Percentiles rank a stretch among this genome's conserved stretches.
These are phyloP conservation scores for Boletus fagicola DNA, from an alignment of 768 basidiomycete species.

Conservation along the genomic window DNA sequence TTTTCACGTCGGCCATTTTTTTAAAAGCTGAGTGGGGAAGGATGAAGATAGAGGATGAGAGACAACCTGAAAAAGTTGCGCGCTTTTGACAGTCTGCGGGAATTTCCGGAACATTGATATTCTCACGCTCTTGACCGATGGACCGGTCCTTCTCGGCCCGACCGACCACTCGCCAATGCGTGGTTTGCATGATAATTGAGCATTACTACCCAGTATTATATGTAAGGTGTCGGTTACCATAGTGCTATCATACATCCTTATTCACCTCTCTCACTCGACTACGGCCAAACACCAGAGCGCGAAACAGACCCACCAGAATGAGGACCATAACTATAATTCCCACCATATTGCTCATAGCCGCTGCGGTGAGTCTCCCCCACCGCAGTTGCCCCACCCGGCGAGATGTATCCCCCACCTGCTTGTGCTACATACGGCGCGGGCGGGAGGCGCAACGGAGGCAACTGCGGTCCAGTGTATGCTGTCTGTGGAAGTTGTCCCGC, in stretches of 20 bases:
- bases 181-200: background rate
- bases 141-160: background rate
- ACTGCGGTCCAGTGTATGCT: conserved; percentile 22
- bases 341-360: conserved; percentile 26
- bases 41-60: conserved; percentile 44
- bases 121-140: conserved; percentile 32
- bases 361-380: conserved; percentile 23
- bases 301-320: conserved; percentile 24
- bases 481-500: conserved; percentile 16
- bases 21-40: conserved; percentile 51
- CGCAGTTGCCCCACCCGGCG: conserved; percentile 15
- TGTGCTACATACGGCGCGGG: conserved; percentile 21
- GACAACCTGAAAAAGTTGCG: conserved; percentile 48
- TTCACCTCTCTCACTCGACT: conserved; percentile 7
- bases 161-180: too few species aligned
- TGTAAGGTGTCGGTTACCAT: conserved; percentile 15
- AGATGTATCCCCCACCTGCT: conserved; percentile 20
- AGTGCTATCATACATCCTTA: conserved; percentile 17
- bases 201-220: conserved; percentile 20
- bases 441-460: conserved; percentile 31
- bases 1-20: conserved; percentile 83
- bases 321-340: conserved; percentile 22
- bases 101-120: conserved; percentile 27
- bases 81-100: conserved; percentile 37
- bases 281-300: conserved; percentile 31